A percentile compares a stretch with the other conserved stretches of the same genome.
Conservation (phyloP, 179 eudicot species). For the Silene coronaria region DNA sequence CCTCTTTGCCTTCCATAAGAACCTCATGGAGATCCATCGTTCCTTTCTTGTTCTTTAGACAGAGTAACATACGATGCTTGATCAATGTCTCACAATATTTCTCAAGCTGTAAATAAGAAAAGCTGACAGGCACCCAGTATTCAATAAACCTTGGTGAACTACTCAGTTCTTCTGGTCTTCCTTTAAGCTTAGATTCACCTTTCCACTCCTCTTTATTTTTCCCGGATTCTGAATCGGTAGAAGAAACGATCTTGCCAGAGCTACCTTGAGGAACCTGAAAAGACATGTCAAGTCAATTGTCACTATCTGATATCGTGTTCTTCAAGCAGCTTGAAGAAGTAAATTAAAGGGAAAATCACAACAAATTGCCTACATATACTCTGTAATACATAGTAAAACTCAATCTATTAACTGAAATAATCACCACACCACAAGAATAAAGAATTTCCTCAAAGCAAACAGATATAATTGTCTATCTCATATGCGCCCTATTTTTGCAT, state of each 20-base stretch:
- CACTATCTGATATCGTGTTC: background rate
- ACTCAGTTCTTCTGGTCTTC: slow-evolving; percentile 12
- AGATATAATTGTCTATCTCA: background rate
- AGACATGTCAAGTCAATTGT: background rate
- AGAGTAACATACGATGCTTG: slow-evolving; percentile 38
- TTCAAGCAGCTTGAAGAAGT: background rate
- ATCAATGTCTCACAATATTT: slow-evolving; percentile 52
- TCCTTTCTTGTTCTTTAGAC: slow-evolving; percentile 32
- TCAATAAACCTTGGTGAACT: slow-evolving; percentile 34
- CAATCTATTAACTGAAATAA: background rate
- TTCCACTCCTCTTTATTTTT: slow-evolving; percentile 13
- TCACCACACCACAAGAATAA: too few relatives aligned
- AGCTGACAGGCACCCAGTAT: slow-evolving; percentile 65
- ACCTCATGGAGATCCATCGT: slow-evolving; percentile 33
- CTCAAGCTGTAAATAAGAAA: slow-evolving; percentile 63
- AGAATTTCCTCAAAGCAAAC: background rate
- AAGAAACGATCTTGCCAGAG: slow-evolving; percentile 4
- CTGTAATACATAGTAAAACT: too few relatives aligned
- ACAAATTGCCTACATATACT: background rate
- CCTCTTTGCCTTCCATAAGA: slow-evolving; percentile 44
- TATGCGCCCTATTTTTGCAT: background rate
- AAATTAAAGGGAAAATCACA: background rate
- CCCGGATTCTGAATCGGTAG: slow-evolving; percentile 7
- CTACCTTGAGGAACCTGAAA: slow-evolving; percentile 13
- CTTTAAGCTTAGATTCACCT: slow-evolving; percentile 14